These are phyloP conservation scores for Saturnispora gosingensis DNA, from an alignment of 805 yeast species.

Conservation along the genomic window DNA sequence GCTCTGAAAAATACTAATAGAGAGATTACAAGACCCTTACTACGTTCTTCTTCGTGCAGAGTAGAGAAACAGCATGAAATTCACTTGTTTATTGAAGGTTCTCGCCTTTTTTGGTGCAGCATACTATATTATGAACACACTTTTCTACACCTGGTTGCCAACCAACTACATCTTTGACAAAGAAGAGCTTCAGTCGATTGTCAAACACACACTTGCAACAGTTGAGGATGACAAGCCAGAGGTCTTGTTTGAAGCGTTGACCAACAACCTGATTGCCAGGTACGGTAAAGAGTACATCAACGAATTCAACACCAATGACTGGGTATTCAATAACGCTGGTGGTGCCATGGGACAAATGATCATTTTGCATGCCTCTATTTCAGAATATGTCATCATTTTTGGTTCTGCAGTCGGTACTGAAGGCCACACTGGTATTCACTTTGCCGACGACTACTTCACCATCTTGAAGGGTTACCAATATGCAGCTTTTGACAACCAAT, in stretches of 20 bases:
- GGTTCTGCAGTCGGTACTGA: constrained; percentile 93
- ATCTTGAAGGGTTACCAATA: constrained; percentile 71
- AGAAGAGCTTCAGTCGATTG: constrained; percentile 46
- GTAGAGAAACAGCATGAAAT: not conserved
- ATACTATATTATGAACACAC: constrained; percentile 29
- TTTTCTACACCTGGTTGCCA: constrained; percentile 63
- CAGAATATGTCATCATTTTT: constrained; percentile 87
- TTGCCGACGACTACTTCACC: constrained; percentile 95
- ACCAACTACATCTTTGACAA: constrained; percentile 62
- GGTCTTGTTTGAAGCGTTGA: constrained; percentile 52
- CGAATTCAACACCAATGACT: constrained; percentile 64
- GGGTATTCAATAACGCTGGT: constrained; percentile 97
- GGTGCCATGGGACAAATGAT: constrained; percentile 98
- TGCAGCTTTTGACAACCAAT: constrained; percentile 61
- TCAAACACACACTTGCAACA: constrained; percentile 41
- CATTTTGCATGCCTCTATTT: constrained; percentile 86
- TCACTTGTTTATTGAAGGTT: not conserved
- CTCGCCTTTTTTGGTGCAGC: constrained; percentile 8
- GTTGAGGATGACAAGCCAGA: constrained; percentile 54
- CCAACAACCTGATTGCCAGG: constrained; percentile 43
- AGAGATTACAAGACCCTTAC: not conserved
- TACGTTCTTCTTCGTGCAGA: not conserved
- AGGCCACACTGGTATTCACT: constrained; percentile 93
- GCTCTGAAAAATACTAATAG: not conserved
- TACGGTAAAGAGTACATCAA: constrained; percentile 67